phyloP scores from a whole-genome alignment of 2,329 filamentous ascomycete species.

The Domatiomyces globalis region DNA sequence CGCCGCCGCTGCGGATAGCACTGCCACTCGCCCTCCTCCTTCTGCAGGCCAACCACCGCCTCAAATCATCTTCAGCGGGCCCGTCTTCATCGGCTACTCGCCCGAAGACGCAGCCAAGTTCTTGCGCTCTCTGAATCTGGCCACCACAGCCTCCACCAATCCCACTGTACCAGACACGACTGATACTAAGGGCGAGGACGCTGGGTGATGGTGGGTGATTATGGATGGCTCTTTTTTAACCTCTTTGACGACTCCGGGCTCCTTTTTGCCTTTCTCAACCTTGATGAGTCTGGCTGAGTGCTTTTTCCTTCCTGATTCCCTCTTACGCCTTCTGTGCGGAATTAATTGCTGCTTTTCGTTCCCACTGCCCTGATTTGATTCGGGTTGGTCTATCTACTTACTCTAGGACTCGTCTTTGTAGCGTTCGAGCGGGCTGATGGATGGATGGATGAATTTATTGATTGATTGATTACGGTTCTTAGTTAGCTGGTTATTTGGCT shows the following conservation, averaged over 20 bases:
- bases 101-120: conserved; percentile 68
- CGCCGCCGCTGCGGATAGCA: neutral
- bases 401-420: neutral
- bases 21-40: conserved; percentile 2
- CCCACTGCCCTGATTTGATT: no score
- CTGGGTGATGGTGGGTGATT: neutral
- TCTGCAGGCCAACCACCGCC: conserved; percentile 25
- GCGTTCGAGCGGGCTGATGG: neutral
- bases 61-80: conserved; percentile 78
- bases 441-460: neutral
- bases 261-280: neutral
- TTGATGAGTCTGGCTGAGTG: neutral
- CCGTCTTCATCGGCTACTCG: conserved; percentile 85
- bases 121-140: conserved; percentile 37
- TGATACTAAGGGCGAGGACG: neutral
- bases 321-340: no score
- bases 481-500: no score
- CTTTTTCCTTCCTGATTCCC: neutral
- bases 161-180: neutral
- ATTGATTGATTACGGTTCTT: no score
- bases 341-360: no score
- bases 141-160: neutral
- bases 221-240: neutral
- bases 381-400: neutral
- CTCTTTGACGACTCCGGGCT: neutral